Evolutionary conservation across 768 basidiomycete genomes (phyloP).

Genomic region (Tubosaeta sp.): DNA sequence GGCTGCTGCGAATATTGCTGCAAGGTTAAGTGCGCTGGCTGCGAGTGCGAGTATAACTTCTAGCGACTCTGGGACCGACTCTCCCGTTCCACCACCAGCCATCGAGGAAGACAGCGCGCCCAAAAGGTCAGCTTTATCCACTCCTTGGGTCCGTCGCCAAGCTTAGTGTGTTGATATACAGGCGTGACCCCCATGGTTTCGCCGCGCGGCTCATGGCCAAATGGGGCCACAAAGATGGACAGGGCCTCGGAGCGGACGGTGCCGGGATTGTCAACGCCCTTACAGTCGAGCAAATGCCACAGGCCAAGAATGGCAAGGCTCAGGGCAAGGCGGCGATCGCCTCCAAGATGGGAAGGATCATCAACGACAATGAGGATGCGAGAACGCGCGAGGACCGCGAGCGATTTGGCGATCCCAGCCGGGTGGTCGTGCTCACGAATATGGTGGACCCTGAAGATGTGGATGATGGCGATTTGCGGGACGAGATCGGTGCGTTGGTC

Average conservation of each 20-base stretch:
- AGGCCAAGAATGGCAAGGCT: conserved; percentile 35
- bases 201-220: conserved; percentile 91
- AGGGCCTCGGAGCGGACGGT: conserved; percentile 83
- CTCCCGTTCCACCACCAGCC: conserved; percentile 27
- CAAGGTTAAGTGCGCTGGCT: conserved; percentile 59
- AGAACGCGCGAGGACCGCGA: conserved; percentile 72
- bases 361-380: conserved; percentile 86
- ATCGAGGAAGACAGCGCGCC: conserved; percentile 28
- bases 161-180: conserved; percentile 9
- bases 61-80: conserved; percentile 19
- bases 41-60: conserved; percentile 24
- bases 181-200: conserved; percentile 67
- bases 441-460: conserved; percentile 84
- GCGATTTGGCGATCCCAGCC: conserved; percentile 84
- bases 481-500: conserved; percentile 71
- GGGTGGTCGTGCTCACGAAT: conserved; percentile 86
- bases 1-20: conserved; percentile 80
- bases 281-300: conserved; percentile 62
- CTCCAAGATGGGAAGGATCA: conserved; percentile 80
- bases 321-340: conserved; percentile 40
- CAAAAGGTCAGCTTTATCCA: conserved; percentile 10
- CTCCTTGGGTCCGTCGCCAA: background rate
- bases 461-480: conserved; percentile 78
- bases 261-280: conserved; percentile 88
- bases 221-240: conserved; percentile 93